These are phyloP conservation scores for Arctium minus DNA, from an alignment of 129 eudicot genomes.

Conservation along the genomic window DNA sequence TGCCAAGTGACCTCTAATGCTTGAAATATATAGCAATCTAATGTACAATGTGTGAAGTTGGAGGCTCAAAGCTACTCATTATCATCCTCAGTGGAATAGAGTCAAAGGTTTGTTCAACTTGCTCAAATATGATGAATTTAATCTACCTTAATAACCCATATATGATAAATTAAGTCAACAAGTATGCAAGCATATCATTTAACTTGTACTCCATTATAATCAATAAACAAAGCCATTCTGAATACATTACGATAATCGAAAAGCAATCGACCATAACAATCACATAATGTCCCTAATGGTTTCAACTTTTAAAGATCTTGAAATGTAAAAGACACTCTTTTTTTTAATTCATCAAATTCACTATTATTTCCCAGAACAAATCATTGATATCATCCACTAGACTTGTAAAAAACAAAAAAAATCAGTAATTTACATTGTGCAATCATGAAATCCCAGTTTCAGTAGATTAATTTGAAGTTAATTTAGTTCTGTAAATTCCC, in stretches of 20 bases:
- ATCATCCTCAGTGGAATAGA: constrained; percentile 2
- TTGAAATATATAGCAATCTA: neutral
- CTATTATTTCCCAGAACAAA: neutral
- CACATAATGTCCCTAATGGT: neutral
- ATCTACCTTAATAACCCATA: constrained; percentile 17
- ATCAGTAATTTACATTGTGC: neutral
- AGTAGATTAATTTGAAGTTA: neutral
- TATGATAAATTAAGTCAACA: neutral
- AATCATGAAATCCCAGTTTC: neutral
- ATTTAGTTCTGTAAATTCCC: constrained; percentile 5
- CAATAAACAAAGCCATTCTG: neutral
- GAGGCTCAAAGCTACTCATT: constrained; percentile 13
- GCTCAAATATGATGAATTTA: constrained; percentile 1
- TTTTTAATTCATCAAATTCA: neutral
- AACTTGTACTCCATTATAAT: neutral
- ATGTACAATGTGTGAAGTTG: neutral
- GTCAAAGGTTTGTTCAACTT: constrained; percentile 4
- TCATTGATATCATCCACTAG: constrained; percentile 1
- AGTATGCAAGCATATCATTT: neutral
- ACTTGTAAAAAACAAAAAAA: neutral
- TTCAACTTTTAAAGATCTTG: neutral
- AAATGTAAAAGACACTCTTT: neutral
- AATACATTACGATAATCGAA: neutral
- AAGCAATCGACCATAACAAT: neutral
- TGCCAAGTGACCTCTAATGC: neutral